Percentiles rank a stretch among this genome's conserved stretches.
Conservation (phyloP, 331 rosid genomes). For the Prunus yedoensis region DNA sequence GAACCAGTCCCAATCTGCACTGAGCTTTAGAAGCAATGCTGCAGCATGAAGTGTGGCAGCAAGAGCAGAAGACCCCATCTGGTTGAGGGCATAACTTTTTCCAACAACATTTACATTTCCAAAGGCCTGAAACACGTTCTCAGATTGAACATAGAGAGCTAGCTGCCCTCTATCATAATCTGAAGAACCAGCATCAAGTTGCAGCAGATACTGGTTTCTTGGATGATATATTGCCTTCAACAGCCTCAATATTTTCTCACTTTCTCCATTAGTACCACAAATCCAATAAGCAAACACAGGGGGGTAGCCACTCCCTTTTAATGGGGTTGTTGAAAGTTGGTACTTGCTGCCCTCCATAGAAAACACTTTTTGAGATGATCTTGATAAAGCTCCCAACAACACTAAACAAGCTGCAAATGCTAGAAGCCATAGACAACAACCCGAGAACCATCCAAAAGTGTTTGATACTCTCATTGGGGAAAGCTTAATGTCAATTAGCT, state of each 20-base stretch:
- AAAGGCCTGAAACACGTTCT: slow-evolving; percentile 43
- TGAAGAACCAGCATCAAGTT: slow-evolving; percentile 57
- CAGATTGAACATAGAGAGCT: slow-evolving; percentile 44
- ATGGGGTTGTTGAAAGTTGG: slow-evolving; percentile 22
- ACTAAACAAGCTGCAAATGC: slow-evolving; percentile 28
- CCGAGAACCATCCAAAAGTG: slow-evolving; percentile 38
- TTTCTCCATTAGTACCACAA: slow-evolving; percentile 52
- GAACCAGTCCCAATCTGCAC: slow-evolving; percentile 81
- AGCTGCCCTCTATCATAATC: slow-evolving; percentile 55
- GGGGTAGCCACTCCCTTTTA: slow-evolving; percentile 54
- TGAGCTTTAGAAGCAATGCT: slow-evolving; percentile 70
- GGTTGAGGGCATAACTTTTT: slow-evolving; percentile 52
- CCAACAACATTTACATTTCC: slow-evolving; percentile 76
- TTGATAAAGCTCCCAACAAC: slow-evolving; percentile 44
- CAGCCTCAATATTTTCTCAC: slow-evolving; percentile 46
- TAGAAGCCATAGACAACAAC: slow-evolving; percentile 40
- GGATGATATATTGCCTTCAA: slow-evolving; percentile 83
- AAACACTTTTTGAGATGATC: slow-evolving; percentile 35
- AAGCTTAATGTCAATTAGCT: not conserved
- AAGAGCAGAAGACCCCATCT: slow-evolving; percentile 76
- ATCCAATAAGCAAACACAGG: slow-evolving; percentile 71
- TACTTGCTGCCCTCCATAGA: slow-evolving; percentile 24
- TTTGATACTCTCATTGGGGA: slow-evolving; percentile 48
- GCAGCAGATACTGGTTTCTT: slow-evolving; percentile 74
- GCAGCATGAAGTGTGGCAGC: slow-evolving; percentile 79